A percentile compares a stretch with the other conserved stretches of the same genome.
Evolutionary conservation across 2,329 filamentous ascomycete species (phyloP).

Genomic region (Aureobasidium sp.): DNA sequence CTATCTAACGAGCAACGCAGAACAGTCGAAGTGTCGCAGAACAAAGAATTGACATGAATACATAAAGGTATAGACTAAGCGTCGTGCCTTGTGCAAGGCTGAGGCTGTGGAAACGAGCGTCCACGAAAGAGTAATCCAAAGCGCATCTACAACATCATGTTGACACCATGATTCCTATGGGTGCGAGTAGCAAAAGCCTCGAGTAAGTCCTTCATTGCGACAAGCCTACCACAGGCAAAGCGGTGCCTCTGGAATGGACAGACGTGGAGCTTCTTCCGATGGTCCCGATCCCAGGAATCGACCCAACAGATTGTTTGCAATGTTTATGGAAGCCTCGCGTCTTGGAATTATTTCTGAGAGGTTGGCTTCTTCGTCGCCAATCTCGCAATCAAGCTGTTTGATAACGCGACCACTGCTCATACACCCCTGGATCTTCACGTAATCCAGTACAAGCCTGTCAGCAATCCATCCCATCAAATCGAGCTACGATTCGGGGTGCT

Average conservation of each 20-base stretch:
- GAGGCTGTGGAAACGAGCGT: not conserved
- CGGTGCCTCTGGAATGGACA: not conserved
- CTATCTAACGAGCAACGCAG: not conserved
- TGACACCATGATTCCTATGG: not conserved
- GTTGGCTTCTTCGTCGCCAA: not conserved
- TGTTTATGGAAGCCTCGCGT: not conserved
- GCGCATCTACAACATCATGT: not conserved
- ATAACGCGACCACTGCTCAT: not conserved
- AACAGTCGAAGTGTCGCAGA: not conserved
- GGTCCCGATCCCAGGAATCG: not conserved
- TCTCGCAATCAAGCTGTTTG: not conserved
- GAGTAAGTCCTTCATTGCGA: not conserved
- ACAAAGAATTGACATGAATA: not conserved
- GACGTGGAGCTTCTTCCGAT: not conserved
- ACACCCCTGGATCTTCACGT: not conserved
- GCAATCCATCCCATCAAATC: not conserved
- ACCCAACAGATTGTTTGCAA: not conserved
- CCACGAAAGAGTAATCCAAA: too few species aligned
- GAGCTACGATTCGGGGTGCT: not conserved
- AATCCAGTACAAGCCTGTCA: not conserved
- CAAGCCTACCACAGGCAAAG: not conserved
- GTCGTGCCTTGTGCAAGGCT: not conserved
- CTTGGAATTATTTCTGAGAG: not conserved
- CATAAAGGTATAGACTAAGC: not conserved
- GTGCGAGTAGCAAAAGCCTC: not conserved